A percentile compares a stretch with the other conserved stretches of the same genome.
phyloP scores from a whole-genome alignment of 2,329 filamentous ascomycete species.

The Epichloe hybrida region DNA sequence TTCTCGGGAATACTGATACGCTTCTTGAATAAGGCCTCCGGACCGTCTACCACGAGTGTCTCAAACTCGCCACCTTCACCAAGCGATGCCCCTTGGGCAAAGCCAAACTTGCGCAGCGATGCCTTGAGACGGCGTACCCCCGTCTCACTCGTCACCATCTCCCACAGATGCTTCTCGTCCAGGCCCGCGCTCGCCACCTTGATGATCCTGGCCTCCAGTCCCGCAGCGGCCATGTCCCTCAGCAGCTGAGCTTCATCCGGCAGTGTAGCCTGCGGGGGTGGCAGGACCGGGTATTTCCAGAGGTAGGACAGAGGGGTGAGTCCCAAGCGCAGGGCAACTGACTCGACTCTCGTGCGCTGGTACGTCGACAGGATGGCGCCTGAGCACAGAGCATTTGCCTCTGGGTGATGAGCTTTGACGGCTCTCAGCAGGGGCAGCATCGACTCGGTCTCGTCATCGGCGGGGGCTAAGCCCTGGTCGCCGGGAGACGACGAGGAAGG shows the following conservation, averaged over 20 bases:
- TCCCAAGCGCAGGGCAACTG: slow-evolving; percentile 71
- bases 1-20: slow-evolving; percentile 48
- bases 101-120: slow-evolving; percentile 54
- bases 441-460: slow-evolving; percentile 77
- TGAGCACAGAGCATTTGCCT: slow-evolving; percentile 74
- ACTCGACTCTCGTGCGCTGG: slow-evolving; percentile 91
- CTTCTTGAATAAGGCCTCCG: slow-evolving; percentile 55
- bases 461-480: slow-evolving; percentile 4
- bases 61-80: slow-evolving; percentile 96
- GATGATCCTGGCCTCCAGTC: slow-evolving; percentile 76
- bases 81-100: slow-evolving; percentile 55
- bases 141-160: slow-evolving; percentile 51
- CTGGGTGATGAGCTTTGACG: slow-evolving; percentile 56
- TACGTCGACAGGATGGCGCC: slow-evolving; percentile 93
- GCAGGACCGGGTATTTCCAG: slow-evolving; percentile 78
- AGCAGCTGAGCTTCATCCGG: slow-evolving; percentile 46
- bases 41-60: slow-evolving; percentile 77
- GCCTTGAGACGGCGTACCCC: slow-evolving; percentile 34
- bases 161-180: slow-evolving; percentile 68
- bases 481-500: neutral
- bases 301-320: slow-evolving; percentile 74
- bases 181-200: slow-evolving; percentile 89
- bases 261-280: slow-evolving; percentile 25
- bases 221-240: slow-evolving; percentile 64
- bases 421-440: slow-evolving; percentile 62